Evolutionary conservation across 164 flowering plant species (phyloP).

Genomic region (Warburgia ugandensis): DNA sequence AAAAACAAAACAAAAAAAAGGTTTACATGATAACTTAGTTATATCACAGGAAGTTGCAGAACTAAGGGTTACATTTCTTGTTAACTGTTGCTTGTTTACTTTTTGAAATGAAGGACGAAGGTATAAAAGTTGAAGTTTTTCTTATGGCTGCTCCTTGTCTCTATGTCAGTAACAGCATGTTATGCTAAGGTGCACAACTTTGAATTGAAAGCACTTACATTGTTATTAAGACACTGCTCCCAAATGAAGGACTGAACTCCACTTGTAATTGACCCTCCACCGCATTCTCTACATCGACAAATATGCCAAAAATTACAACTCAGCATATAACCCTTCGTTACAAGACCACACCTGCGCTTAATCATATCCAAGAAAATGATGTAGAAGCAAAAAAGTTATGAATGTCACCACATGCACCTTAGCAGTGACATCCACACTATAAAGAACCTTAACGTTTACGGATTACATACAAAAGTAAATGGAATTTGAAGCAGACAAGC

Average conservation of each 20-base stretch:
- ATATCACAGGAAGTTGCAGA: too few species aligned
- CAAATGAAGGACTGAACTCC: slow-evolving; percentile 61
- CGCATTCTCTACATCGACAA: slow-evolving; percentile 36
- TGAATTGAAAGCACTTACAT: slow-evolving; percentile 27
- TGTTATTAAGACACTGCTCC: slow-evolving; percentile 42
- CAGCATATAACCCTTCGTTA: background rate
- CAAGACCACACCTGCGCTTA: too few species aligned
- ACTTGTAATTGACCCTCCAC: slow-evolving; percentile 58
- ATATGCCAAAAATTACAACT: background rate
- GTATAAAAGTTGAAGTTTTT: too few species aligned
- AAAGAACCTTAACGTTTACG: background rate
- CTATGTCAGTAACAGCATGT: too few species aligned
- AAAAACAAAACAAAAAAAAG: too few species aligned
- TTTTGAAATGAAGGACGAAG: too few species aligned
- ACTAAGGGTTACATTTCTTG: too few species aligned
- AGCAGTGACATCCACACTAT: background rate
- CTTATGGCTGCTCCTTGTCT: too few species aligned
- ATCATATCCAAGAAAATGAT: background rate
- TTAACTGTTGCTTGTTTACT: too few species aligned
- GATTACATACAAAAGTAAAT: too few species aligned
- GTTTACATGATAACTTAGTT: too few species aligned
- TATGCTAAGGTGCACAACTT: background rate
- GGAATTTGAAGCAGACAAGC: too few species aligned
- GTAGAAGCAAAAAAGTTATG: background rate
- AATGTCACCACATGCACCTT: background rate